A percentile compares a stretch with the other conserved stretches of the same genome.
Conservation (phyloP, 1,284 basidiomycete genomes). For the Leccinum pachyderme region DNA sequence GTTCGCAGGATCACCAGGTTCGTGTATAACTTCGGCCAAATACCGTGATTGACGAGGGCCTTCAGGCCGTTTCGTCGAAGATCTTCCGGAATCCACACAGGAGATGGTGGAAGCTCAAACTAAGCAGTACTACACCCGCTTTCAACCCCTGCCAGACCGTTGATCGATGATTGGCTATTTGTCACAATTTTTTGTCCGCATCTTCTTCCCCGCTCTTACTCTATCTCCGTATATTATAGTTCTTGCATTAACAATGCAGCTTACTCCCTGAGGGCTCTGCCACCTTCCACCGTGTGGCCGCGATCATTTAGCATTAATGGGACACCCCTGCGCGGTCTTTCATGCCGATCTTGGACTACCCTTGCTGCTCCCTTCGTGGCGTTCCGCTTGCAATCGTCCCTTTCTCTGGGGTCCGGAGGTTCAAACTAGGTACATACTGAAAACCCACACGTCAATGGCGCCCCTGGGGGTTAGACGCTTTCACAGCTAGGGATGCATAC, state of each 20-base stretch:
- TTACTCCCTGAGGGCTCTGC: background rate
- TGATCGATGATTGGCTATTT: slow-evolving; percentile 12
- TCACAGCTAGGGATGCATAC: background rate
- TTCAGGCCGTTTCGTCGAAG: slow-evolving; percentile 76
- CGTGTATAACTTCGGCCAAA: slow-evolving; percentile 1
- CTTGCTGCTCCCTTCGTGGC: background rate
- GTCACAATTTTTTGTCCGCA: background rate
- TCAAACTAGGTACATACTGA: background rate
- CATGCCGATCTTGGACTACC: background rate
- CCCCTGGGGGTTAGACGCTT: background rate
- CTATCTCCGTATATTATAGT: slow-evolving; percentile 4
- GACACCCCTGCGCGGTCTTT: background rate
- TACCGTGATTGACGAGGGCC: slow-evolving; percentile 6
- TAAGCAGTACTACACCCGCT: slow-evolving; percentile 75
- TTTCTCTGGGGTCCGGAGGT: background rate
- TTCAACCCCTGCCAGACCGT: slow-evolving; percentile 43
- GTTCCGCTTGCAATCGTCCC: background rate
- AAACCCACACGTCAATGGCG: background rate
- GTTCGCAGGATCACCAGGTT: slow-evolving; percentile 90
- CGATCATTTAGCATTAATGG: background rate
- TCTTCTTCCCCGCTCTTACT: slow-evolving; percentile 1
- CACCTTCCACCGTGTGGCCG: background rate
- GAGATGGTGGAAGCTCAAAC: slow-evolving; percentile 77
- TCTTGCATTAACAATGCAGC: background rate
- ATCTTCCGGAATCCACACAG: slow-evolving; percentile 88